Base-by-base conservation (phyloP, 495 filamentous ascomycete species). In the Hypoxylon perforatum region DNA sequence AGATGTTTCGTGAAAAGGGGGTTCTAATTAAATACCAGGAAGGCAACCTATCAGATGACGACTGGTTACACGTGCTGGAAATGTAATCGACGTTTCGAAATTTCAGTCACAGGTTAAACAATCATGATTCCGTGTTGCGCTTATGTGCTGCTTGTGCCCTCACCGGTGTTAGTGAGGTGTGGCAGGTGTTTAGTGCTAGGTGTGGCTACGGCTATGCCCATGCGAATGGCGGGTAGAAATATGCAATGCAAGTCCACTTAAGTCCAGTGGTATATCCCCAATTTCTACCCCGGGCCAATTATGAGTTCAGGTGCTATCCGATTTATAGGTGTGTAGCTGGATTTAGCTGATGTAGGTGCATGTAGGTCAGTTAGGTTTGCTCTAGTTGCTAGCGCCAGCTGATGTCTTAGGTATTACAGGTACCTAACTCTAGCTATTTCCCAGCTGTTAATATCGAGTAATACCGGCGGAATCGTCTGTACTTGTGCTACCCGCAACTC, bases 231-330 rank as follows among this genome's bases (percentile, higher is more conserved):
- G 33, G 25, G 52, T 25, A 23, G 33, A 35, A 55, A 55, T 42
- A 55, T n/a, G 17, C 11, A 44, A 28, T 28, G 25, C 25, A 44
- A 44, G 17, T 38, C 35, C 35, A 11, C 35, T 35, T 11, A n/a
- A 54, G 36, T 50, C 35, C 46, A 44, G 7, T 36, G 15, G 21
- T 41, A 21, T 50, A 38, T 17, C 39, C 39, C n/a, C 50, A 28
- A 30, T 41, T 21, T 50, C 60, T 54, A 48, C 55, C 65, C 59
- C 51, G 55, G 54, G 21, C 66, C 61, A 69, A 64, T 69, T 25
- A 48, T 14, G 45, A 60, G 28, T 50, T 49, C n/a, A 36, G 12
- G 44, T 57, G 51, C 33, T 47, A 52, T 69, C 57, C 15, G 61
- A 60, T 21, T 41, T 45, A 47, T 28, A 28, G 3, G 25, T 7